Conservation (phyloP, 2,329 filamentous ascomycete species). For the Fusarium euwallaceae region DNA sequence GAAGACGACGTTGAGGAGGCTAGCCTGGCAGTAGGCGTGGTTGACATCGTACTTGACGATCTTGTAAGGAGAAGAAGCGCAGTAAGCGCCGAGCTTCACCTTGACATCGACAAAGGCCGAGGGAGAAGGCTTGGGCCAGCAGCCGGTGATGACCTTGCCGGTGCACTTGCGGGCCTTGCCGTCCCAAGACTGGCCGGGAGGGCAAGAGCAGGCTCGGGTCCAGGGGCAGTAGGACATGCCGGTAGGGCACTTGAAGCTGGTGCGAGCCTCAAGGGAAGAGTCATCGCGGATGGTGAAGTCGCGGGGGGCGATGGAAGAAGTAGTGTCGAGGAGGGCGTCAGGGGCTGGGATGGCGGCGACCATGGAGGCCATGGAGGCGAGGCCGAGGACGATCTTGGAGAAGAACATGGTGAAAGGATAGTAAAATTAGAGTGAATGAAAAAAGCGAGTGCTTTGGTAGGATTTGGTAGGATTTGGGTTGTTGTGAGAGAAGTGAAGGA, state of each 20-base stretch:
- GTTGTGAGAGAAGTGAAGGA: slow-evolving; percentile 5
- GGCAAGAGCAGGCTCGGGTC: slow-evolving; percentile 59
- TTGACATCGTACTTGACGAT: slow-evolving; percentile 51
- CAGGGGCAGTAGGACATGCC: slow-evolving; percentile 55
- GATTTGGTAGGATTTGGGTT: neutral
- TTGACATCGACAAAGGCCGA: slow-evolving; percentile 42
- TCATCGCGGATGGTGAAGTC: slow-evolving; percentile 33
- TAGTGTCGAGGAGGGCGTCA: slow-evolving; percentile 50
- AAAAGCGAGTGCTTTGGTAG: slow-evolving; percentile 11
- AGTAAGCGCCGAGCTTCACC: slow-evolving; percentile 50
- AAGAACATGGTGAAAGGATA: slow-evolving; percentile 48
- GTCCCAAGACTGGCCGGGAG: slow-evolving; percentile 57
- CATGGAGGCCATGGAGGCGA: slow-evolving; percentile 47
- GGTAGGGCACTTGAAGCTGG: slow-evolving; percentile 50
- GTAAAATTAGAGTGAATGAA: neutral
- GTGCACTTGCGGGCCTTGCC: slow-evolving; percentile 42
- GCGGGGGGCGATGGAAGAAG: slow-evolving; percentile 28
- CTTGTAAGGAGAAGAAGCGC: slow-evolving; percentile 52
- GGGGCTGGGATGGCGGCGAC: slow-evolving; percentile 40
- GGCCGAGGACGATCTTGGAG: slow-evolving; percentile 43
- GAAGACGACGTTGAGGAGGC: slow-evolving; percentile 51
- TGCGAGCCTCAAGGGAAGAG: slow-evolving; percentile 39
- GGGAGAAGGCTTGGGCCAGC: slow-evolving; percentile 51
- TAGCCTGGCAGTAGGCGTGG: slow-evolving; percentile 54
- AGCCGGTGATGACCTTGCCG: slow-evolving; percentile 46